Percentiles rank a stretch among this genome's conserved stretches.
phyloP scores from a whole-genome alignment of 345 rosid genomes.

The Arabidopsis thaliana region TAIR10.1 NC_003070.9:10536501-10537000 shows the following conservation, averaged over 20 bases:
- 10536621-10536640: not conserved
- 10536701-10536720: not conserved
- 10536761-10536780: not conserved
- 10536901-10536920: not conserved
- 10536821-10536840: not conserved
- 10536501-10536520: no score
- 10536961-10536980: conserved; percentile 15
- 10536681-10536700: not conserved
- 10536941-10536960: not conserved
- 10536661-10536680: conserved; percentile 1
- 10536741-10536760: not conserved
- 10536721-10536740: not conserved
- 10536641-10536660: conserved; percentile 25
- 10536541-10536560: no score
- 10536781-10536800: not conserved
- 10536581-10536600: not conserved
- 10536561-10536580: no score
- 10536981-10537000: not conserved
- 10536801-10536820: no score
- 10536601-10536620: not conserved
- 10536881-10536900: not conserved
- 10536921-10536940: not conserved
- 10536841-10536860: not conserved
- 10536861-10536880: not conserved
- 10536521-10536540: no score